phyloP scores from a whole-genome alignment of 73 alveolate genomes.

The Symbiodinium natans region DNA sequence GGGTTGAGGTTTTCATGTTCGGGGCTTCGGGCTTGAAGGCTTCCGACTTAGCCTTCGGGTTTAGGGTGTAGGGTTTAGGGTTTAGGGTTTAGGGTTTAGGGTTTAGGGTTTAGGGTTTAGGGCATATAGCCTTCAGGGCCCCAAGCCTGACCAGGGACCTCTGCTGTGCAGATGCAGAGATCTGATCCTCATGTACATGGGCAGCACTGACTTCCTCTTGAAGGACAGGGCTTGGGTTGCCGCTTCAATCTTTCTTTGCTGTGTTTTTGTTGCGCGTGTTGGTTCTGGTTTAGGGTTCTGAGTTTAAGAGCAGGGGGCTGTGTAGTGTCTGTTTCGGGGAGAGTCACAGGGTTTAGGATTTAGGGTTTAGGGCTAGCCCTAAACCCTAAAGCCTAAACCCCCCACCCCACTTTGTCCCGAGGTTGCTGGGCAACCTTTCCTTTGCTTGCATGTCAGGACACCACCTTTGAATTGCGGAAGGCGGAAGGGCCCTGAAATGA shows the following conservation, averaged over 20 bases:
- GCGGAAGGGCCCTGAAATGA: background rate
- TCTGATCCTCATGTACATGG: constrained; percentile 77
- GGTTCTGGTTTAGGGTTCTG: background rate
- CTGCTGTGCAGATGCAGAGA: constrained; percentile 67
- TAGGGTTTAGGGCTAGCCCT: background rate
- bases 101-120: background rate
- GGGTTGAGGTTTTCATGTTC: no score
- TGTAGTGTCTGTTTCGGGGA: no score
- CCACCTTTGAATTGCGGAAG: constrained; percentile 72
- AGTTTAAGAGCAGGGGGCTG: background rate
- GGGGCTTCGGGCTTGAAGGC: no score
- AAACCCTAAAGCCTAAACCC: background rate
- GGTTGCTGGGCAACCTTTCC: no score
- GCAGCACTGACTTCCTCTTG: constrained; percentile 56
- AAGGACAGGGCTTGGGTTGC: background rate
- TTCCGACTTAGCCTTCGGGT: no score
- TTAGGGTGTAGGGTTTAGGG: no score
- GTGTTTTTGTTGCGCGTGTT: background rate
- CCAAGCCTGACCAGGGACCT: background rate
- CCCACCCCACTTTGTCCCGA: no score
- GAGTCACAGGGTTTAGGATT: background rate
- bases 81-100: background rate
- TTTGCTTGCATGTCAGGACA: constrained; percentile 16
- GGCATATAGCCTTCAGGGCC: background rate
- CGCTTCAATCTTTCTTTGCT: background rate